Base-by-base conservation (phyloP, 495 filamentous ascomycete genomes). In the Stereocaulon alpinum region DNA sequence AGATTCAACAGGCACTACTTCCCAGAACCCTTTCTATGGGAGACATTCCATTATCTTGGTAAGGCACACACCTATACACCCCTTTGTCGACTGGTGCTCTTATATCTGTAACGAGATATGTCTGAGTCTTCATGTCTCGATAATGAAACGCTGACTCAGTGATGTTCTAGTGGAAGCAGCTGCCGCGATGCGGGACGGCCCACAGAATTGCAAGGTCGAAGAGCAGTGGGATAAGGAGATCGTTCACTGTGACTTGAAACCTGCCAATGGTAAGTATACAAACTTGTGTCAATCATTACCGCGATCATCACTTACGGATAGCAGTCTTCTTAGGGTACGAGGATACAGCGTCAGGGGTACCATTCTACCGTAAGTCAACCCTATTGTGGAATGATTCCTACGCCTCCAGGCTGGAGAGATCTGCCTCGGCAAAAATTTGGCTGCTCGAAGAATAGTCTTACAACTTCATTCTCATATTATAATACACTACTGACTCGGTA, bases 211-310 rank as follows among this genome's bases (percentile, higher is more conserved):
- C 15, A 48, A 48, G 22, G 45, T 24, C 9, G 47, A 32, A 22
- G 7, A n/a, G 12, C 17, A 40, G n/a, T 32, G 27, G 12, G n/a
- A n/a, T 18, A 43, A 40, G 2, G 53, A 63, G 44, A 57, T 57
- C 12, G 58, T 61, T 11, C 62, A 64, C 24, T 43, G 51, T 34
- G 58, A 64, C 42, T 52, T 64, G n/a, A 64, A 61, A 40, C 62
- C 62, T 22, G 24, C 37, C n/a, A 64, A 64, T 27, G 45, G 62
- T 61, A 4, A 27, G 62, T 61, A 9, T 32, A n/a, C n/a, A 17
- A 27, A 5, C 7, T 55, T 20, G 32, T 15, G 17, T 22, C 3
- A 17, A 7, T 5, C 14, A 20, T 37, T 47, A 17, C 6, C 34
- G 15, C 20, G 27, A 29, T 48, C 20, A 47, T 27, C 3, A 32